Percentiles rank a stretch among this genome's conserved stretches.
Conservation (phyloP, 345 rosid genomes). For the Hypericum perforatum region DNA sequence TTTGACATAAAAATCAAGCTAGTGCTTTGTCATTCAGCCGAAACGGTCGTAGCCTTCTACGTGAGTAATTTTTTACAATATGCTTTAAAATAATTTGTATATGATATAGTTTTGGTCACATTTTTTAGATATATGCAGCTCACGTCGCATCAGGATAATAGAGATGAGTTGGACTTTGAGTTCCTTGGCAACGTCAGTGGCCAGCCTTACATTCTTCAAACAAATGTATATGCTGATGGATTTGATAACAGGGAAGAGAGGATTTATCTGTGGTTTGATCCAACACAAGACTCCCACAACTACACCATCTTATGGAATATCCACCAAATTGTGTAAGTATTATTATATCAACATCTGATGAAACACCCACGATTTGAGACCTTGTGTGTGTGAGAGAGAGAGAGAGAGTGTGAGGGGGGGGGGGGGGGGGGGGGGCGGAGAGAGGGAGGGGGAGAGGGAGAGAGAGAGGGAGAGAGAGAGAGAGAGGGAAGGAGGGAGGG, state of each 20-base stretch:
- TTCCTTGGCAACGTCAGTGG: constrained; percentile 31
- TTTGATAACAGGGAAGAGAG: constrained; percentile 14
- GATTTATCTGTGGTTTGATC: constrained; percentile 20
- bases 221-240: constrained; percentile 53
- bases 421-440: too few species aligned
- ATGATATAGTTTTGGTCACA: too few species aligned
- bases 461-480: too few species aligned
- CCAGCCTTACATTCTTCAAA: constrained; percentile 56
- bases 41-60: constrained; percentile 63
- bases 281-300: constrained; percentile 24
- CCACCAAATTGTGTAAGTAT: constrained; percentile 15
- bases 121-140: constrained; percentile 29
- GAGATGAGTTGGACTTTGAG: constrained; percentile 20
- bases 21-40: constrained; percentile 77
- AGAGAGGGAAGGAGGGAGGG: too few species aligned
- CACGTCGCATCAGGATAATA: constrained; percentile 12
- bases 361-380: too few species aligned
- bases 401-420: too few species aligned
- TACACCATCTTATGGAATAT: constrained; percentile 13
- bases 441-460: too few species aligned
- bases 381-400: too few species aligned
- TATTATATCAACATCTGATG: neutral
- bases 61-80: constrained; percentile 18
- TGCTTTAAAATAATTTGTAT: too few species aligned
- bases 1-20: constrained; percentile 71